These are phyloP conservation scores for Porpolomopsis calyptriformis DNA, from an alignment of 768 basidiomycete genomes.

Conservation along the genomic window DNA sequence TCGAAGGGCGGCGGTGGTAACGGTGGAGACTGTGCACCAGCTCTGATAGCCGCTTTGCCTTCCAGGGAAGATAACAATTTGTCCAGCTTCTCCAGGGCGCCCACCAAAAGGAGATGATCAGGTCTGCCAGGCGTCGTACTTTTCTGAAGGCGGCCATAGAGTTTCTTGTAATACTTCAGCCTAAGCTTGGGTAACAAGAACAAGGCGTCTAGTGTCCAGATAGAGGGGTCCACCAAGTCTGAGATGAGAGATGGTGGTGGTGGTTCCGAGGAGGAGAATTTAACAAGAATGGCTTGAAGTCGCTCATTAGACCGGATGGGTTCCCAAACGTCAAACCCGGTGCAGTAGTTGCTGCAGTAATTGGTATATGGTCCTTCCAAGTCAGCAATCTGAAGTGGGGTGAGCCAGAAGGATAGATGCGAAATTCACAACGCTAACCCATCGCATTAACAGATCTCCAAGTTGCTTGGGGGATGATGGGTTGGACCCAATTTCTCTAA, in stretches of 20 bases:
- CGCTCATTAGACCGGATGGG: slow-evolving; percentile 69
- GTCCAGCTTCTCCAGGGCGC: slow-evolving; percentile 75
- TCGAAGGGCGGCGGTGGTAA: slow-evolving; percentile 19
- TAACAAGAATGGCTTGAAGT: slow-evolving; percentile 53
- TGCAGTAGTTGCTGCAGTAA: slow-evolving; percentile 62
- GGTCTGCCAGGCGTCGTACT: slow-evolving; percentile 78
- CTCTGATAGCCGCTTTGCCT: slow-evolving; percentile 41
- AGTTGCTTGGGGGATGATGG: slow-evolving; percentile 89
- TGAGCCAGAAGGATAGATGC: slow-evolving; percentile 9
- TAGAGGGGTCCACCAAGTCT: slow-evolving; percentile 25
- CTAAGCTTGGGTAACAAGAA: slow-evolving; percentile 81
- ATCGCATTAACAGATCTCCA: slow-evolving; percentile 92
- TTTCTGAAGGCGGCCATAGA: slow-evolving; percentile 78
- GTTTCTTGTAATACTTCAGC: slow-evolving; percentile 83
- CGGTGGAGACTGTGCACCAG: slow-evolving; percentile 24
- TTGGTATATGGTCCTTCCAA: slow-evolving; percentile 76
- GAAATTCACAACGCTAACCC: slow-evolving; percentile 48
- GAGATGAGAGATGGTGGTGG: slow-evolving; percentile 37
- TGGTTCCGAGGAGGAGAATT: slow-evolving; percentile 57
- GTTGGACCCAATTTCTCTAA: slow-evolving; percentile 88
- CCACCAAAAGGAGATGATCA: slow-evolving; percentile 72
- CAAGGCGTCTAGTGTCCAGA: slow-evolving; percentile 80
- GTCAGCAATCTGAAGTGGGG: slow-evolving; percentile 69
- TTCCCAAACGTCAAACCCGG: slow-evolving; percentile 77
- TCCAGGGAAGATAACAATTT: slow-evolving; percentile 59